These are phyloP conservation scores for Silene uniflora DNA, from an alignment of 148 eudicot species.

Conservation along the genomic window DNA sequence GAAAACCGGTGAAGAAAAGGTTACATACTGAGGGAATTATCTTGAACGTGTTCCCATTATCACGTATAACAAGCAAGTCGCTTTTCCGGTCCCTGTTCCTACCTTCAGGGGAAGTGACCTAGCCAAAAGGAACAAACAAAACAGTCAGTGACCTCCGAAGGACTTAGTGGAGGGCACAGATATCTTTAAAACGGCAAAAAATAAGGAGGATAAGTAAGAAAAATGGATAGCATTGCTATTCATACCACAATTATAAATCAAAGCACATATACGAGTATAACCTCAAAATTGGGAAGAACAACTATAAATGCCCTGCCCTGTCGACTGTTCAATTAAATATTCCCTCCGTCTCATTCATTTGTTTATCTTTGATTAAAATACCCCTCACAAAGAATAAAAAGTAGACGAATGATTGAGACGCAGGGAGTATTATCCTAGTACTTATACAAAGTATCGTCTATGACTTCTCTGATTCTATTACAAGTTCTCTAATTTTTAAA, in stretches of 20 bases:
- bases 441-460: neutral
- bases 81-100: conserved; percentile 66
- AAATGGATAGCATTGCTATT: neutral
- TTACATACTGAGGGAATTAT: conserved; percentile 57
- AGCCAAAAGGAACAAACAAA: conserved; percentile 11
- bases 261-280: neutral
- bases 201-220: neutral
- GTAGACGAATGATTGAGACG: too few species aligned
- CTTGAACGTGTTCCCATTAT: conserved; percentile 78
- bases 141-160: conserved; percentile 1
- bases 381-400: too few species aligned
- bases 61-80: conserved; percentile 85
- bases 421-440: too few species aligned
- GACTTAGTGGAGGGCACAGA: neutral
- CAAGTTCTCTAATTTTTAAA: too few species aligned
- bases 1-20: neutral
- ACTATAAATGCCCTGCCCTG: neutral
- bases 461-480: neutral
- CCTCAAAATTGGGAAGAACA: neutral
- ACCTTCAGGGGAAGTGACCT: conserved; percentile 94
- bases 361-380: too few species aligned
- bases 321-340: neutral
- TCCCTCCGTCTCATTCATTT: neutral
- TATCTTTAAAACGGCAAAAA: neutral
- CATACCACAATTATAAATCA: neutral